A percentile compares a stretch with the other conserved stretches of the same genome.
These are phyloP conservation scores for Brassica incana DNA, from an alignment of 345 rosid genomes.

Conservation along the genomic window DNA sequence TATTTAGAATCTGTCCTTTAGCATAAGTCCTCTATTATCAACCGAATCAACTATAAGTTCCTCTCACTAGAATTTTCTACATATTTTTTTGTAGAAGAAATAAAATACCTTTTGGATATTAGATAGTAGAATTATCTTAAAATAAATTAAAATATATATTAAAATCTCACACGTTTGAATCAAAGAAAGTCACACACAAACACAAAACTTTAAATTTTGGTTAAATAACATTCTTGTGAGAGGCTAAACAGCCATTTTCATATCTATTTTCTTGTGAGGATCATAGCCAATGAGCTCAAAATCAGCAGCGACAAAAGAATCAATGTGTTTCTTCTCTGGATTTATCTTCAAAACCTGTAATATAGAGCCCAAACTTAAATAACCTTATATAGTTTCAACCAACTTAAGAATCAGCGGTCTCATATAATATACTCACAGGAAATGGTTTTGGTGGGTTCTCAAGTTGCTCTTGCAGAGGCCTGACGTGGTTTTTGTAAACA, in stretches of 20 bases:
- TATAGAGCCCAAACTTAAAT: not conserved
- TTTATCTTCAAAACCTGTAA: constrained; percentile 86
- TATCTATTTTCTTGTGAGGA: constrained; percentile 88
- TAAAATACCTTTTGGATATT: not conserved
- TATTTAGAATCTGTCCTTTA: constrained; percentile 23
- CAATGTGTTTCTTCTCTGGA: constrained; percentile 78
- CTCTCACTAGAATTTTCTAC: constrained; percentile 3
- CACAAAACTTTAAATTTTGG: not conserved
- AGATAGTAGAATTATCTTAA: constrained; percentile 3
- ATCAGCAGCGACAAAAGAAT: constrained; percentile 73
- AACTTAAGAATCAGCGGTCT: not conserved
- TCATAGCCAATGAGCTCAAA: constrained; percentile 83
- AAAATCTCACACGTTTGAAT: not conserved
- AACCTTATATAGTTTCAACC: not conserved
- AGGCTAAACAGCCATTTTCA: constrained; percentile 77
- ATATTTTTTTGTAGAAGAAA: constrained; percentile 19
- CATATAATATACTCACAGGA: constrained; percentile 59
- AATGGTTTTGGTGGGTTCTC: constrained; percentile 88
- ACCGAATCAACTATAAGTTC: constrained; percentile 15
- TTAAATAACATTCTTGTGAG: not conserved
- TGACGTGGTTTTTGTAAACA: constrained; percentile 74
- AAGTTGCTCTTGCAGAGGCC: constrained; percentile 91
- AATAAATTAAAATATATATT: not conserved
- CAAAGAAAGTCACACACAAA: not conserved
- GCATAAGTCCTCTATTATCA: constrained; percentile 9